These are phyloP conservation scores for Paecilomyces formosus DNA, from an alignment of 2,329 filamentous ascomycete species.

Conservation along the genomic window DNA sequence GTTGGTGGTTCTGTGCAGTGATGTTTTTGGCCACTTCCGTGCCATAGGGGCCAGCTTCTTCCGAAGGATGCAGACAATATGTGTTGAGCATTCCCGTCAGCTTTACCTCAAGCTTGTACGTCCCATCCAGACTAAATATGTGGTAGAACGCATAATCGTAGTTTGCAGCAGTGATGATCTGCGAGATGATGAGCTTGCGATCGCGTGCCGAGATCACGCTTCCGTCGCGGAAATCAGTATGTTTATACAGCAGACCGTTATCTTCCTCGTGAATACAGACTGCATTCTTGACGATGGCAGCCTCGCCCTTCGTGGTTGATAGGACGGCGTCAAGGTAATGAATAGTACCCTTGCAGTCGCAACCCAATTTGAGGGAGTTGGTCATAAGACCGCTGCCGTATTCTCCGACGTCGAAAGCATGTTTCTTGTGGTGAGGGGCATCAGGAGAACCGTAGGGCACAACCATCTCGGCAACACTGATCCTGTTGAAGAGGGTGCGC, in stretches of 20 bases:
- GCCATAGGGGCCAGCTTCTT: constrained; percentile 80
- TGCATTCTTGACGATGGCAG: constrained; percentile 81
- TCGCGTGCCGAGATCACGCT: constrained; percentile 78
- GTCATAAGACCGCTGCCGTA: constrained; percentile 44
- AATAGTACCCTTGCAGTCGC: constrained; percentile 74
- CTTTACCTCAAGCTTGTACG: constrained; percentile 84
- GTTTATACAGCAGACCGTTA: constrained; percentile 84
- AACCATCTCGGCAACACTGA: constrained; percentile 90
- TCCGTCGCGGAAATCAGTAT: constrained; percentile 87
- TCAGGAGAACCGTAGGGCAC: constrained; percentile 60
- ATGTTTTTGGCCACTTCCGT: constrained; percentile 86
- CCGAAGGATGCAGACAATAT: constrained; percentile 69
- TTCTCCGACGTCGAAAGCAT: constrained; percentile 41
- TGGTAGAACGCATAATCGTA: constrained; percentile 88
- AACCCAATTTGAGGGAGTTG: constrained; percentile 39
- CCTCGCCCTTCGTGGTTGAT: constrained; percentile 66
- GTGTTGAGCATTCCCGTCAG: constrained; percentile 91
- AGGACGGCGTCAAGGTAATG: constrained; percentile 88
- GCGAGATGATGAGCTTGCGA: constrained; percentile 77
- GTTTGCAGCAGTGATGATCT: constrained; percentile 92
- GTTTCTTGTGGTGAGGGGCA: constrained; percentile 42
- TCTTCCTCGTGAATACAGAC: constrained; percentile 96
- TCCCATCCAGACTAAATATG: constrained; percentile 89
- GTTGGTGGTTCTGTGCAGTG: constrained; percentile 93
- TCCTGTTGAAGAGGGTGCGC: constrained; percentile 76